A percentile compares a stretch with the other conserved stretches of the same genome.
Evolutionary conservation across 495 filamentous ascomycete species (phyloP).

Genomic region (Penicillium diatomitis): DNA sequence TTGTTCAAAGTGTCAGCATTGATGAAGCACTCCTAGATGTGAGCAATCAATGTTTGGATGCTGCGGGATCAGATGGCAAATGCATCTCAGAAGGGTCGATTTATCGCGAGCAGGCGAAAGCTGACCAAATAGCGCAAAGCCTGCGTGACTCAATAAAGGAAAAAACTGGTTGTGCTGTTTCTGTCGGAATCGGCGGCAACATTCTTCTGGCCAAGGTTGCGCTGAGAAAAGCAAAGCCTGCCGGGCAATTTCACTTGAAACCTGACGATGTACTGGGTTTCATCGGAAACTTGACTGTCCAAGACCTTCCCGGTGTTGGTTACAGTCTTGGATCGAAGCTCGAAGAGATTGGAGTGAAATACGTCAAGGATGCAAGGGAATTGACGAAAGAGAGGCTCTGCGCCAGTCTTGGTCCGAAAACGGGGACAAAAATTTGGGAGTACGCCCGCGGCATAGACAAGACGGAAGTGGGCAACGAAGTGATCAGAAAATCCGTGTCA

Average conservation of each 20-base stretch:
- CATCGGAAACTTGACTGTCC: constrained; percentile 63
- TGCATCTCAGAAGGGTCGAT: constrained; percentile 62
- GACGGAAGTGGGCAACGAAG: constrained; percentile 76
- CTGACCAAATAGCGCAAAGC: constrained; percentile 57
- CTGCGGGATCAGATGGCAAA: constrained; percentile 58
- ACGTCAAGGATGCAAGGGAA: constrained; percentile 72
- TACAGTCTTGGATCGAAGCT: constrained; percentile 75
- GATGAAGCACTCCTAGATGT: constrained; percentile 87
- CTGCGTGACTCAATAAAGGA: constrained; percentile 61
- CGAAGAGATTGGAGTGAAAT: constrained; percentile 75
- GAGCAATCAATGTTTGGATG: constrained; percentile 54
- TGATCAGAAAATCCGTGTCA: constrained; percentile 78
- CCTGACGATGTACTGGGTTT: constrained; percentile 70
- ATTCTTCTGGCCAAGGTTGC: constrained; percentile 87
- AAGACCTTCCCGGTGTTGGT: constrained; percentile 80
- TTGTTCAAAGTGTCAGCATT: constrained; percentile 92
- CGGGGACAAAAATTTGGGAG: constrained; percentile 83
- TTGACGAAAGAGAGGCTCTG: constrained; percentile 64
- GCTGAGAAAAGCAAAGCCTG: constrained; percentile 85
- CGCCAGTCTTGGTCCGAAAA: constrained; percentile 75
- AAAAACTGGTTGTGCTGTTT: constrained; percentile 76
- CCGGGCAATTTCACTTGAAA: constrained; percentile 80
- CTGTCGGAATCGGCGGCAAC: constrained; percentile 89
- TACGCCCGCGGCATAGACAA: constrained; percentile 84
- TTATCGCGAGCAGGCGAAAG: constrained; percentile 73